A percentile compares a stretch with the other conserved stretches of the same genome.
phyloP scores from a whole-genome alignment of 2,329 filamentous ascomycete species.

The Colletotrichum abscissum region DNA sequence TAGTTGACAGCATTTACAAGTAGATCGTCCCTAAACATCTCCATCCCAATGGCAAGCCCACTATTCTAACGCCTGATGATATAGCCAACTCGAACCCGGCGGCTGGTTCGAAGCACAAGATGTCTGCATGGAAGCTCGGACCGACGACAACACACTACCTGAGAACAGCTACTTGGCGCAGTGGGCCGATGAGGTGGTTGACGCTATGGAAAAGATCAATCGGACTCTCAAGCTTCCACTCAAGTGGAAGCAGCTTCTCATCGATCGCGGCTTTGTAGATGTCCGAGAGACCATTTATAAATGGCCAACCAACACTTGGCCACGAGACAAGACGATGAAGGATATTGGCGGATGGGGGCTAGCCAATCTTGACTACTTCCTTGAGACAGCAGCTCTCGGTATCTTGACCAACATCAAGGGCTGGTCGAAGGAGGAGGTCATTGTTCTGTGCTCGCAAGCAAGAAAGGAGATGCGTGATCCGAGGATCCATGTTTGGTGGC shows the following conservation, averaged over 20 bases:
- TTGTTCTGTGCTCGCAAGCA: conserved; percentile 38
- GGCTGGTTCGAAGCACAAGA: conserved; percentile 49
- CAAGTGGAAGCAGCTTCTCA: conserved; percentile 42
- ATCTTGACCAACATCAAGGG: conserved; percentile 50
- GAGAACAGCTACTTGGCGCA: conserved; percentile 45
- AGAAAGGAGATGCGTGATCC: conserved; percentile 40
- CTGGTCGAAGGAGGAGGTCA: conserved; percentile 47
- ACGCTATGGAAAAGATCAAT: conserved; percentile 45
- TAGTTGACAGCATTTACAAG: conserved; percentile 41
- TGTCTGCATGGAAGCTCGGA: conserved; percentile 41
- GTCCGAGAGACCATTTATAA: conserved; percentile 44
- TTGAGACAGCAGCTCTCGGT: conserved; percentile 49
- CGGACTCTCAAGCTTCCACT: conserved; percentile 43
- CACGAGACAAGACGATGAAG: conserved; percentile 47
- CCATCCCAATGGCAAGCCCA: too few relatives aligned
- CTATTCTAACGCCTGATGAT: background rate
- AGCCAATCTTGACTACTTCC: conserved; percentile 45
- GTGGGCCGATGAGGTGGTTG: conserved; percentile 45
- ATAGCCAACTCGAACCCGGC: conserved; percentile 44
- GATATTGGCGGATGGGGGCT: conserved; percentile 46
- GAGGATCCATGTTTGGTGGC: conserved; percentile 42
- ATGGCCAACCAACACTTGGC: conserved; percentile 52
- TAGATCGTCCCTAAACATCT: background rate
- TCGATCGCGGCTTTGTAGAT: conserved; percentile 48
- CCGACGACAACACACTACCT: conserved; percentile 46